phyloP scores from a whole-genome alignment of 2,329 filamentous ascomycete genomes.

The Fusarium sp. region DNA sequence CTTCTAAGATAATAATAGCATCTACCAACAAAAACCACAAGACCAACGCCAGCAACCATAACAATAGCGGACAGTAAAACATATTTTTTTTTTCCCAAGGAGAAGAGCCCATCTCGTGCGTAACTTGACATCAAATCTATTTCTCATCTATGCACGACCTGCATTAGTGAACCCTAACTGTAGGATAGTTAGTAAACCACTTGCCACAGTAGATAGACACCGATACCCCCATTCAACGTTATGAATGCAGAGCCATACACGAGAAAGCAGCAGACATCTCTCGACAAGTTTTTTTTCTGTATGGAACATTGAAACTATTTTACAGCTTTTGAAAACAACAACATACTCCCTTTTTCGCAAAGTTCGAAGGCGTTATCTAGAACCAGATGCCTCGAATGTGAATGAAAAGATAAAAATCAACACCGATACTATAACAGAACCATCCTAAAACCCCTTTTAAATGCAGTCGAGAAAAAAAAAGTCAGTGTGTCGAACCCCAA shows the following conservation, averaged over 20 bases:
- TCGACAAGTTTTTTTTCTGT: constrained; percentile 40
- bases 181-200: neutral
- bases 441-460: constrained; percentile 44
- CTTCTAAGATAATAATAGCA: too few relatives aligned
- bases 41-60: neutral
- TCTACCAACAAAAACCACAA: neutral
- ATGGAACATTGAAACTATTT: constrained; percentile 37
- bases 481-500: constrained; percentile 35
- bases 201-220: neutral
- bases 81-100: neutral
- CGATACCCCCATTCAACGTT: neutral
- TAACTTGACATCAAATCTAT: neutral
- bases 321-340: constrained; percentile 36
- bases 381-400: constrained; percentile 31
- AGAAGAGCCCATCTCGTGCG: neutral
- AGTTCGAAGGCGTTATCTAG: constrained; percentile 41
- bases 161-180: constrained; percentile 37
- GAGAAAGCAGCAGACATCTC: neutral
- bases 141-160: neutral
- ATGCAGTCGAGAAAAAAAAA: constrained; percentile 42
- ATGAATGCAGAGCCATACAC: neutral
- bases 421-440: constrained; percentile 32
- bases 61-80: neutral
- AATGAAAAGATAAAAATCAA: constrained; percentile 29
- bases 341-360: constrained; percentile 28